These are phyloP conservation scores for Periconia sp. DNA, from an alignment of 2,329 filamentous ascomycete species.

Conservation along the genomic window DNA sequence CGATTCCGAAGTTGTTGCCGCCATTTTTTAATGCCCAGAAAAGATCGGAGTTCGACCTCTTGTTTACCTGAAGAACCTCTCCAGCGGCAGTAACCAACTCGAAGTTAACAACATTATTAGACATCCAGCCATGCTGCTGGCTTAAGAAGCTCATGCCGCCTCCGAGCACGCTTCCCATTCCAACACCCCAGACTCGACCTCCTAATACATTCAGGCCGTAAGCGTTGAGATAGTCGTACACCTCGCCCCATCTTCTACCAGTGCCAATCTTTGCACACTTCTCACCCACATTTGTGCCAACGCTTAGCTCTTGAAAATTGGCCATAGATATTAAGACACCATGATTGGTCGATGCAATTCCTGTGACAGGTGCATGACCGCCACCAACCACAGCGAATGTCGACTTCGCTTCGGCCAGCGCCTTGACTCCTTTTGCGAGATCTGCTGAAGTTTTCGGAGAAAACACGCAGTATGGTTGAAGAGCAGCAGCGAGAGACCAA, in stretches of 20 bases:
- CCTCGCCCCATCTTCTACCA: conserved; percentile 12
- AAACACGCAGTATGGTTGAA: not conserved
- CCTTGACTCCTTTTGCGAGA: not conserved
- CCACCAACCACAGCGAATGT: not conserved
- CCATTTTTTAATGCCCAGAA: conserved; percentile 47
- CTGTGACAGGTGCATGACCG: not conserved
- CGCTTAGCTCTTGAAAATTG: not conserved
- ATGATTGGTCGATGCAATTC: not conserved
- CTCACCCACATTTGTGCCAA: no score
- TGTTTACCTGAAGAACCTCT: not conserved
- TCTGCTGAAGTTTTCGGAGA: not conserved
- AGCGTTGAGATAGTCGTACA: conserved; percentile 28
- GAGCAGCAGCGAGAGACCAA: not conserved
- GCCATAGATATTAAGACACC: not conserved
- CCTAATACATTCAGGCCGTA: conserved; percentile 36
- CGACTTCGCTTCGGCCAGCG: not conserved
- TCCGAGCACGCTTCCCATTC: not conserved
- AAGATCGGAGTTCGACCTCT: conserved; percentile 43
- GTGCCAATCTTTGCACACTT: no score
- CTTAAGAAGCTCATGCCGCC: conserved; percentile 36
- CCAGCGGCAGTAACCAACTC: not conserved
- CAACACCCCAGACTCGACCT: conserved; percentile 27
- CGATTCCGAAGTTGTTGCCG: conserved; percentile 44
- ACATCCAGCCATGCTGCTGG: conserved; percentile 14
- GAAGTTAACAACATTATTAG: not conserved